Conservation (phyloP, 2,329 filamentous ascomycete genomes). For the Colletotrichum coccodes region DNA sequence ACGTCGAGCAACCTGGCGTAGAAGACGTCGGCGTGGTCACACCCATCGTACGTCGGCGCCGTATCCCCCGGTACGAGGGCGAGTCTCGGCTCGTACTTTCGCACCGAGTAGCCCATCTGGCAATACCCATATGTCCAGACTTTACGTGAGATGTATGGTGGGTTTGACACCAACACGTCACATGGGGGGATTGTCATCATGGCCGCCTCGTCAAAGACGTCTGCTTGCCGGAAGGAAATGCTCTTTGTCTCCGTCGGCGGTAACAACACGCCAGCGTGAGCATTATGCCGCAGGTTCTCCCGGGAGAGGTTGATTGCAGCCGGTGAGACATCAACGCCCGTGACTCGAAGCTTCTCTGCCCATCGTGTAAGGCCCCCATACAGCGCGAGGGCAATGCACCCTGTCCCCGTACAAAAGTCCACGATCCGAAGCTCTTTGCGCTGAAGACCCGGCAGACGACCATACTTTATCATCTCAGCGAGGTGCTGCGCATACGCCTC, state of each 20-base stretch:
- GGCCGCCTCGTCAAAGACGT: constrained; percentile 59
- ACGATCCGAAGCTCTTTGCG: constrained; percentile 67
- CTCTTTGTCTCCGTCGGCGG: constrained; percentile 33
- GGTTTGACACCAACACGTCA: constrained; percentile 86
- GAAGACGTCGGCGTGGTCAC: constrained; percentile 65
- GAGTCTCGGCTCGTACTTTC: constrained; percentile 81
- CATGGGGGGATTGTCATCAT: constrained; percentile 44
- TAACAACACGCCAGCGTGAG: constrained; percentile 36
- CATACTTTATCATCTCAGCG: constrained; percentile 50
- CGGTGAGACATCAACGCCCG: constrained; percentile 79
- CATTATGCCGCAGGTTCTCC: constrained; percentile 69
- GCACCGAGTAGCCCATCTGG: constrained; percentile 76
- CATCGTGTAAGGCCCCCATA: constrained; percentile 66
- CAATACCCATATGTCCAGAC: constrained; percentile 50
- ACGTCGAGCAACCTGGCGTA: constrained; percentile 73
- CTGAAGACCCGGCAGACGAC: constrained; percentile 21
- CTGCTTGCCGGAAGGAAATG: constrained; percentile 57
- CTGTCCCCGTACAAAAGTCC: constrained; percentile 91
- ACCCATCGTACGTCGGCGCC: constrained; percentile 42
- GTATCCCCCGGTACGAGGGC: constrained; percentile 73
- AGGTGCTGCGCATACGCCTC: constrained; percentile 73
- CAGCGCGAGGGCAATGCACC: constrained; percentile 86
- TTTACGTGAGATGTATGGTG: constrained; percentile 83
- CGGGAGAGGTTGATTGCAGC: constrained; percentile 72
- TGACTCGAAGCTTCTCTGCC: constrained; percentile 57